Evolutionary conservation across 208 protist genomes (phyloP).

Genomic region (Trypanosomatidae sp.): DNA sequence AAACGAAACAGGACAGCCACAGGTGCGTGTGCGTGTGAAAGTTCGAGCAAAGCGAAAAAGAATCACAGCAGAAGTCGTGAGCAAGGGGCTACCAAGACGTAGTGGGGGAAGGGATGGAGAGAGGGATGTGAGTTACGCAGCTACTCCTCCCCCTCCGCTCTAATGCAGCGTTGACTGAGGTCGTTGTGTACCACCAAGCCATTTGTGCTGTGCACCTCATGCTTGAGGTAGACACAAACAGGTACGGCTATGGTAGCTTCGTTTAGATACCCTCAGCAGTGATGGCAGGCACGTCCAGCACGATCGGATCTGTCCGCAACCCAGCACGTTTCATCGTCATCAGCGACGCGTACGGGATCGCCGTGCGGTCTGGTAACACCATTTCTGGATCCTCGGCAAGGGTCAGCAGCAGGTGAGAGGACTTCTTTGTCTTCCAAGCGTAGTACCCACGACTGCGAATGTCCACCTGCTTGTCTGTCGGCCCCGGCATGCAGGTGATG

Average conservation of each 20-base stretch:
- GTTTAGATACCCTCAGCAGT: constrained; percentile 87
- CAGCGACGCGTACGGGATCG: constrained; percentile 84
- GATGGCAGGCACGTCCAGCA: constrained; percentile 88
- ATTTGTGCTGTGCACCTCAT: not conserved
- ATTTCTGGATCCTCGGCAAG: constrained; percentile 89
- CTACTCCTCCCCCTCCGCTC: not conserved
- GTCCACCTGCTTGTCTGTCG: constrained; percentile 90
- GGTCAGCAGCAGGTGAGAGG: constrained; percentile 78
- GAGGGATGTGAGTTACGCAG: not conserved
- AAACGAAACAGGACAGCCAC: not conserved
- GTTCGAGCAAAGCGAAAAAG: not conserved
- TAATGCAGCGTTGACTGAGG: not conserved
- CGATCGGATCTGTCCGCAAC: constrained; percentile 53
- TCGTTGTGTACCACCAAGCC: not conserved
- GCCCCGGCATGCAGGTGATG: constrained; percentile 84
- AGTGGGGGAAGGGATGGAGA: not conserved
- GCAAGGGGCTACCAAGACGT: not conserved
- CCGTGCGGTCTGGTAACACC: constrained; percentile 84
- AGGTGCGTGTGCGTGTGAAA: not conserved
- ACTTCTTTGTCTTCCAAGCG: constrained; percentile 91
- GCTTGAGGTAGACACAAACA: not conserved
- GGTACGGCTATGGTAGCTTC: not conserved
- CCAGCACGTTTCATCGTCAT: constrained; percentile 85
- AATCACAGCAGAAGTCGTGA: not conserved
- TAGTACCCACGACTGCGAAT: constrained; percentile 90